Evolutionary conservation across 2,329 filamentous ascomycete species (phyloP).

Genomic region (Penicillium janthinellum): DNA sequence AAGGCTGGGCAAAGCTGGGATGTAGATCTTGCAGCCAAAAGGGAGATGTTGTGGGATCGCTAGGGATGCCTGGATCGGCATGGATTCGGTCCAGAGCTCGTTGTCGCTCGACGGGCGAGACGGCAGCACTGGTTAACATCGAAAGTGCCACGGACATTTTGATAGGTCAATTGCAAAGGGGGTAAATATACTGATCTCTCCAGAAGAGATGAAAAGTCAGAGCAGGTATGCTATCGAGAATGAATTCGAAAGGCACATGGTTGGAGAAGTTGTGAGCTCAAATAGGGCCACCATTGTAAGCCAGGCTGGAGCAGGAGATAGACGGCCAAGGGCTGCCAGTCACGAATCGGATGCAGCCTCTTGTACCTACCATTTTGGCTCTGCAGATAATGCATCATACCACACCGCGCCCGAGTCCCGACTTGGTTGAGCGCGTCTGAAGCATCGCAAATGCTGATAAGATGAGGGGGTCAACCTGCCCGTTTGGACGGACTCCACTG

Average conservation of each 20-base stretch:
- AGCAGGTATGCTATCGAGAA: not conserved
- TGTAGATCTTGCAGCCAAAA: constrained; percentile 36
- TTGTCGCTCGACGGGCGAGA: constrained; percentile 25
- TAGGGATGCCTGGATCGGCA: constrained; percentile 31
- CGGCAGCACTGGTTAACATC: constrained; percentile 19
- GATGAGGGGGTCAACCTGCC: constrained; percentile 3
- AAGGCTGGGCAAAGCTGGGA: constrained; percentile 22
- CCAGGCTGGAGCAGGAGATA: not conserved
- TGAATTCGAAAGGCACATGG: not conserved
- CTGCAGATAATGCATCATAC: not conserved
- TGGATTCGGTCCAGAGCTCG: constrained; percentile 27
- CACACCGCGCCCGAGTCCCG: not conserved
- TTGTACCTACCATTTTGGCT: constrained; percentile 19
- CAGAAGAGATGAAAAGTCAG: not conserved
- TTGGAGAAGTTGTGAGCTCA: not conserved
- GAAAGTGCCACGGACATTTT: constrained; percentile 29
- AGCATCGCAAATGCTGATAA: not conserved
- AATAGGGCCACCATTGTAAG: constrained; percentile 1
- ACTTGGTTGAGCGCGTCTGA: not conserved
- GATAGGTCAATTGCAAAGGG: not conserved
- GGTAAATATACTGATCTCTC: not conserved
- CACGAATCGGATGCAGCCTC: constrained; percentile 14
- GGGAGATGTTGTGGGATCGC: constrained; percentile 33
- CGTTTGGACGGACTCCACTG: not conserved
- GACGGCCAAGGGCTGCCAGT: not conserved